Base-by-base conservation (phyloP, 2,329 filamentous ascomycete species). In the Leptographium radiaticola region DNA sequence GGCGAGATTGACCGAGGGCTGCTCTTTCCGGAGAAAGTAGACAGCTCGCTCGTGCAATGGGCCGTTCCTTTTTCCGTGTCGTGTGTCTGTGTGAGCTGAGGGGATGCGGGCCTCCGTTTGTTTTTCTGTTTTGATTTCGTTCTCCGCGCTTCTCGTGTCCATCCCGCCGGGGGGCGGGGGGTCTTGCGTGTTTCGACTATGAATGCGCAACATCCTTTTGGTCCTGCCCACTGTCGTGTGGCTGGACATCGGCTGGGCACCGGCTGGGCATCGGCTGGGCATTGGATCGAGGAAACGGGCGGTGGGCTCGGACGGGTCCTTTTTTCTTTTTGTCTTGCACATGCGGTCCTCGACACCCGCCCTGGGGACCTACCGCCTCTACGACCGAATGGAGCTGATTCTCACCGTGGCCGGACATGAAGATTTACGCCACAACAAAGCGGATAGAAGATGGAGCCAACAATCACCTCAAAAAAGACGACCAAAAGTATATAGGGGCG, bases 21-120 rank as follows among this genome's bases (percentile, higher is more conserved):
- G 93, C 88, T 97, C 93, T 72, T 98, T 98, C 89, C 86, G 93
- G 80, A 90, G 90, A 81, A 98, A 98, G 91, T 98, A 97, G 78
- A 88, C 69, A 53, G 12, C 34, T 11, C 8, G 38, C 25, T 44
- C 44, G 20, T 33, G 20, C 45, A 30, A 42, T 49, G 44, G 45
- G 16, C 34, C 18, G 53, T 64, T 64, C 62, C 61, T 61, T 63
- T 61, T 65, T 67, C 66, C 30, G 44, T 33, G 25, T 34, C 34
- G 49, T 52, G 44, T 53, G 34, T 39, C 9, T 36, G 34, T 53
- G 45, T 53, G 51, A 39, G 38, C 30, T 31, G 25, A n/a, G 49
- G 25, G 25, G 49, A 8, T 51, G 40, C 38, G 51, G 51, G 51
- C 15, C 43, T 49, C 31, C n/a, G 47, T 44, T 53, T 34, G 10